Conservation (phyloP, 176 grass and related monocot genomes). For the Phoenix dactylifera region DNA sequence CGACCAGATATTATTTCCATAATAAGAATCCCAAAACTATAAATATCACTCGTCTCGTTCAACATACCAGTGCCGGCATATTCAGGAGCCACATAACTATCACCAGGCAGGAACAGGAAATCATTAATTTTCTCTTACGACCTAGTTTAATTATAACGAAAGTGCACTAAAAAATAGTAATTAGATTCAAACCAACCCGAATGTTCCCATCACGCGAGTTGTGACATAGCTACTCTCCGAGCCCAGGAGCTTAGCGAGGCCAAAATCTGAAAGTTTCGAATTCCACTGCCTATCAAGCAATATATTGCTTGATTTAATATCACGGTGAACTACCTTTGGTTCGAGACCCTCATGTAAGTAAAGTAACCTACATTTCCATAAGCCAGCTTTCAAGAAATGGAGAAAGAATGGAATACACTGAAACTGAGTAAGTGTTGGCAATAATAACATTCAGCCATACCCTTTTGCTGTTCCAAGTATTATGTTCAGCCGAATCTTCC, state of each 20-base stretch:
- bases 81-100: slow-evolving; percentile 29
- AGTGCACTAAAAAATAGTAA: not conserved
- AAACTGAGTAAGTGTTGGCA: not conserved
- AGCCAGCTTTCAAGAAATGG: no score
- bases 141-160: no score
- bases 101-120: slow-evolving; percentile 22
- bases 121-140: no score
- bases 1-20: slow-evolving; percentile 11
- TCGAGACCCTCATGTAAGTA: slow-evolving; percentile 8
- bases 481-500: slow-evolving; percentile 11
- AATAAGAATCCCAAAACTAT: slow-evolving; percentile 12
- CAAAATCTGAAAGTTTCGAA: slow-evolving; percentile 9
- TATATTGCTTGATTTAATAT: slow-evolving; percentile 12
- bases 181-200: slow-evolving; percentile 7
- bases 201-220: slow-evolving; percentile 7
- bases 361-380: slow-evolving; percentile 14
- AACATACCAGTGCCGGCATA: slow-evolving; percentile 11
- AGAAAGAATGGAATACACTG: no score
- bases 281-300: slow-evolving; percentile 9
- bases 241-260: slow-evolving; percentile 4
- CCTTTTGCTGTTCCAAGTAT: slow-evolving; percentile 18
- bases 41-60: slow-evolving; percentile 5
- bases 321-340: slow-evolving; percentile 9
- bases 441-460: not conserved
- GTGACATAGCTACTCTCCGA: slow-evolving; percentile 6